Percentiles rank a stretch among this genome's conserved stretches.
Conservation (phyloP, 2,329 filamentous ascomycete species). For the Ophiostoma piceae region DNA sequence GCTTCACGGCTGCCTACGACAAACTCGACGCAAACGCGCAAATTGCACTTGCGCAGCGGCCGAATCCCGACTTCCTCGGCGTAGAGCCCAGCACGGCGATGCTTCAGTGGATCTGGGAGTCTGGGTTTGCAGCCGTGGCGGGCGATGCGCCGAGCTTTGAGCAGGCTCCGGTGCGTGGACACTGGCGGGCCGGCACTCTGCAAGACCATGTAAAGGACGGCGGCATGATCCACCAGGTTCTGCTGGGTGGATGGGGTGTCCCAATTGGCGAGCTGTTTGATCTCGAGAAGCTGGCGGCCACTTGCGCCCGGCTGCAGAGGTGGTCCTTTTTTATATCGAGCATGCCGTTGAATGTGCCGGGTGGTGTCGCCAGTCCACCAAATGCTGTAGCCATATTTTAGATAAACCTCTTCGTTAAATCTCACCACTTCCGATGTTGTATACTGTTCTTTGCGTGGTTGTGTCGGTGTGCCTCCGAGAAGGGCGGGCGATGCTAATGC, state of each 20-base stretch:
- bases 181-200: background rate
- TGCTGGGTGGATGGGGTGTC: background rate
- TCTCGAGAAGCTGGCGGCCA: background rate
- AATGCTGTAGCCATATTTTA: background rate
- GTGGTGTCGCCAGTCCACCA: background rate
- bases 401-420: background rate
- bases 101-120: slow-evolving; percentile 44
- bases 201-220: slow-evolving; percentile 2
- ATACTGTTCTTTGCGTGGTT: background rate
- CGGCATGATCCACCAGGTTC: background rate
- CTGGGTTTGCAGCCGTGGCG: slow-evolving; percentile 41
- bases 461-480: background rate
- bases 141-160: slow-evolving; percentile 32
- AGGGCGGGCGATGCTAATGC: background rate
- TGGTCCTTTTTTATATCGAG: slow-evolving; percentile 3
- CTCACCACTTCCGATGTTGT: background rate
- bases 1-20: background rate
- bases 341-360: background rate
- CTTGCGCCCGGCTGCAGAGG: background rate
- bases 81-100: slow-evolving; percentile 36
- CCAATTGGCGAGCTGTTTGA: background rate
- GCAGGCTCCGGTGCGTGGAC: background rate
- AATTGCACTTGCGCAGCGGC: slow-evolving; percentile 6
- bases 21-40: background rate
- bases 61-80: slow-evolving; percentile 31